Evolutionary conservation across 345 rosid species (phyloP).

Genomic region (Chamaenerion angustifolium): DNA sequence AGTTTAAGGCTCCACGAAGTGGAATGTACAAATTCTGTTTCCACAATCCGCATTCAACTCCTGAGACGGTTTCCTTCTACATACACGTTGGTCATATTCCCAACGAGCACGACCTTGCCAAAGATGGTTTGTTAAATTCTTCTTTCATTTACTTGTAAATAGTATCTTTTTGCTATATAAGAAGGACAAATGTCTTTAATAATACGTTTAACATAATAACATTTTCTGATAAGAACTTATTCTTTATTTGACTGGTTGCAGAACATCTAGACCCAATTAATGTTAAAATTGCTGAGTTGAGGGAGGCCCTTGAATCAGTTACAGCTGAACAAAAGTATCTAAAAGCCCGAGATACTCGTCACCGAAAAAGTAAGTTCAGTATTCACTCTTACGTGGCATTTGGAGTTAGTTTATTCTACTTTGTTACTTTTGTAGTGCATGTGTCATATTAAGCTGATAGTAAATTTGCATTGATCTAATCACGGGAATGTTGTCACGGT

Average conservation of each 20-base stretch:
- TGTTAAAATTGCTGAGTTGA: slow-evolving; percentile 87
- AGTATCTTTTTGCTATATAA: not conserved
- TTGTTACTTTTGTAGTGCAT: not conserved
- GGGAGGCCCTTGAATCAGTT: slow-evolving; percentile 88
- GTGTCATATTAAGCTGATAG: too few relatives aligned
- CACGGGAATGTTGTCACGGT: too few relatives aligned
- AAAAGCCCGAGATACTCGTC: slow-evolving; percentile 88
- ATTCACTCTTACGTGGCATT: not conserved
- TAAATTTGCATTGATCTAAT: too few relatives aligned
- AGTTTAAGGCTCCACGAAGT: slow-evolving; percentile 77
- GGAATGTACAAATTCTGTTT: slow-evolving; percentile 98
- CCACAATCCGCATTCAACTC: slow-evolving; percentile 79
- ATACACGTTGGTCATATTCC: slow-evolving; percentile 97
- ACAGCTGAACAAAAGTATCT: slow-evolving; percentile 86
- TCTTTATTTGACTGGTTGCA: slow-evolving; percentile 11
- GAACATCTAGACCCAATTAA: slow-evolving; percentile 90
- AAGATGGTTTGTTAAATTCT: slow-evolving; percentile 46
- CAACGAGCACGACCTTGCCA: slow-evolving; percentile 81
- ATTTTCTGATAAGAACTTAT: not conserved
- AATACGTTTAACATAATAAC: not conserved
- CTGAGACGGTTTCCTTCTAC: slow-evolving; percentile 88
- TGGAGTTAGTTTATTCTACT: not conserved
- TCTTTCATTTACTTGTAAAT: slow-evolving; percentile 1
- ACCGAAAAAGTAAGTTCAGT: slow-evolving; percentile 64
- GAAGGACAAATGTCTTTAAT: too few relatives aligned